Evolutionary conservation across 225 moss, liverwort and hornwort species (phyloP).

Genomic region (Neckera pumila): DNA sequence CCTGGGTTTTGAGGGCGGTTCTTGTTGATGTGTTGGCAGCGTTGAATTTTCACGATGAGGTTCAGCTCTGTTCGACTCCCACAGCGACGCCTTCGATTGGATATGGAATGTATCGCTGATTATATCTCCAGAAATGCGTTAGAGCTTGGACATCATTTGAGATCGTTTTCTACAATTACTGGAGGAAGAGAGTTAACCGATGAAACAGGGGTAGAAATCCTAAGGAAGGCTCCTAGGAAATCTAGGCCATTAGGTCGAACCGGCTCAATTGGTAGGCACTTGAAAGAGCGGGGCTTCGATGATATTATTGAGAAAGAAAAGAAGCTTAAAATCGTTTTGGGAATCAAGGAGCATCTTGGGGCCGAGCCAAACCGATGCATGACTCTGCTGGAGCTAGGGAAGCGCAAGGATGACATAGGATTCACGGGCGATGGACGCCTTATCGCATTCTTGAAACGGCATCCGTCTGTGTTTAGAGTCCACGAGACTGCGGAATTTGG

Average conservation of each 20-base stretch:
- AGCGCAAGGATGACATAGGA: conserved; percentile 47
- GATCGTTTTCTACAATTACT: background rate
- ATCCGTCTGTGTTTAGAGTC: conserved; percentile 62
- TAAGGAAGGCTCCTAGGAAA: background rate
- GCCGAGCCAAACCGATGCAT: conserved; percentile 51
- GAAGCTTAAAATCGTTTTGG: conserved; percentile 39
- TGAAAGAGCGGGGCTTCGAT: conserved; percentile 62
- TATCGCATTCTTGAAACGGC: conserved; percentile 49
- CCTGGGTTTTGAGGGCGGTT: background rate
- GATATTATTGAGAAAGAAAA: conserved; percentile 74
- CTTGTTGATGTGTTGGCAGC: conserved; percentile 8
- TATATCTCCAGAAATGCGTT: background rate
- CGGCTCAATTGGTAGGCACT: background rate
- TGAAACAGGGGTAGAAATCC: background rate
- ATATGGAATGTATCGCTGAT: background rate
- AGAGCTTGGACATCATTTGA: background rate
- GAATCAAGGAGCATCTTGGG: conserved; percentile 48
- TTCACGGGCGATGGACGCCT: conserved; percentile 44
- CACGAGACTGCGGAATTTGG: conserved; percentile 9
- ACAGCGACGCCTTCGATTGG: background rate
- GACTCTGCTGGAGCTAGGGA: conserved; percentile 60
- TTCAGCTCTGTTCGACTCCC: background rate
- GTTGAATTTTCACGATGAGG: conserved; percentile 20
- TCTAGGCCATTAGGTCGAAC: background rate
- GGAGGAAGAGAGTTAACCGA: background rate